These are phyloP conservation scores for Microthyrium microscopicum DNA, from an alignment of 2,329 filamentous ascomycete genomes.

Conservation along the genomic window DNA sequence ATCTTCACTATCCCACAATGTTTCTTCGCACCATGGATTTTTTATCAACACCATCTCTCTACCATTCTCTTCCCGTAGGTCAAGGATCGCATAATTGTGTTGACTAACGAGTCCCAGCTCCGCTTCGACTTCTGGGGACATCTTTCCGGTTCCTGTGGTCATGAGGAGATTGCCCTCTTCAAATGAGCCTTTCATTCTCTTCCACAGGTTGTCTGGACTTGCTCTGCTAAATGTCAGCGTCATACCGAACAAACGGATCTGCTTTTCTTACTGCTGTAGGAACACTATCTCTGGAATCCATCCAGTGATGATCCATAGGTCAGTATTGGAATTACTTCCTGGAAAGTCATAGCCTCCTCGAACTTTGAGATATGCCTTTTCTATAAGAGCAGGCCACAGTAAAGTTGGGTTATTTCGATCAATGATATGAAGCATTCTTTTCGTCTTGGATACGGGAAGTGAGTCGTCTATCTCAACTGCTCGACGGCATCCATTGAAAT, in stretches of 20 bases:
- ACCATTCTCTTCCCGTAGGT: conserved; percentile 49
- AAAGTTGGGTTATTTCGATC: conserved; percentile 68
- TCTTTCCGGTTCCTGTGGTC: conserved; percentile 75
- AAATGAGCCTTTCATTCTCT: conserved; percentile 57
- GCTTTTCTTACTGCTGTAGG: conserved; percentile 45
- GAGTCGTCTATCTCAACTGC: conserved; percentile 80
- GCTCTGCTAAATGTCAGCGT: conserved; percentile 29
- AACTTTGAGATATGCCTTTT: conserved; percentile 93
- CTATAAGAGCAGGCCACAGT: conserved; percentile 80
- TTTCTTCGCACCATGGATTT: conserved; percentile 85
- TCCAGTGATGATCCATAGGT: conserved; percentile 79
- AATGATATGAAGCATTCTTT: conserved; percentile 68
- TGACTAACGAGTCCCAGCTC: conserved; percentile 70
- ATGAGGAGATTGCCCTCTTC: conserved; percentile 66
- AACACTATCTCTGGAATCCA: conserved; percentile 97
- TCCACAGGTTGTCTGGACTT: conserved; percentile 62
- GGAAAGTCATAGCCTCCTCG: conserved; percentile 95
- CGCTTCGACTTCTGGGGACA: conserved; percentile 61
- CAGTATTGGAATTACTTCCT: conserved; percentile 90
- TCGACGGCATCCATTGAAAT: conserved; percentile 89
- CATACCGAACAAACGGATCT: background rate
- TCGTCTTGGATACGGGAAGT: conserved; percentile 59
- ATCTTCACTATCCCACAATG: conserved; percentile 36
- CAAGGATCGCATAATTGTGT: conserved; percentile 85
- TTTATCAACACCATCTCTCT: conserved; percentile 66